phyloP scores from a whole-genome alignment of 495 filamentous ascomycete genomes.

The Trichocladium uniseriatum region DNA sequence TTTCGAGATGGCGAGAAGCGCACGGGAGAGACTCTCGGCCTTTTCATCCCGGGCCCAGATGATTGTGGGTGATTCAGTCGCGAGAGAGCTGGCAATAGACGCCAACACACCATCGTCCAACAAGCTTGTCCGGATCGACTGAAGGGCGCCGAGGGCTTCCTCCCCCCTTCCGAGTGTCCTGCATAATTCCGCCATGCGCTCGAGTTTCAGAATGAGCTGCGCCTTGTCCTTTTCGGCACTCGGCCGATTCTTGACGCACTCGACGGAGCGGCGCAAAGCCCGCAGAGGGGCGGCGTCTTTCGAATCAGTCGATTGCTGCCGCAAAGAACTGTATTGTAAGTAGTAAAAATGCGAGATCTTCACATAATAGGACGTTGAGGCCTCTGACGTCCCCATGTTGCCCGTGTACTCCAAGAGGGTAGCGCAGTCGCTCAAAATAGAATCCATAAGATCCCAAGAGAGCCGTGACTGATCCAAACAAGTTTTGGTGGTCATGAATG shows the following conservation, averaged over 20 bases:
- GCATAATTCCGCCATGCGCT: conserved; percentile 40
- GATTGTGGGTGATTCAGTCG: conserved; percentile 23
- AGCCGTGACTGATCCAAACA: conserved; percentile 30
- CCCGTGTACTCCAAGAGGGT: conserved; percentile 43
- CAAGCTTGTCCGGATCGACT: conserved; percentile 35
- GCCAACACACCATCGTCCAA: conserved; percentile 39
- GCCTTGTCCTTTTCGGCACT: conserved; percentile 36
- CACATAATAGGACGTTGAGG: conserved; percentile 38
- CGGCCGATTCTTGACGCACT: conserved; percentile 37
- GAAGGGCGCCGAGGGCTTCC: conserved; percentile 37
- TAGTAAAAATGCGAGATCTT: conserved; percentile 76
- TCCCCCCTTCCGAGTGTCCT: conserved; percentile 27
- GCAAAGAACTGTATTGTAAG: conserved; percentile 41
- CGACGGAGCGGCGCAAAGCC: conserved; percentile 43
- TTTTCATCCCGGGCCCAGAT: conserved; percentile 34
- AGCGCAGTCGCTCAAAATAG: conserved; percentile 45
- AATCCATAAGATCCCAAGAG: conserved; percentile 44
- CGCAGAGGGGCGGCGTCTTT: conserved; percentile 37
- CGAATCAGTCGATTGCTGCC: conserved; percentile 25
- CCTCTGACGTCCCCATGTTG: conserved; percentile 19
- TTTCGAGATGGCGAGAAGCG: conserved; percentile 37
- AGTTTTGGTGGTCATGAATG: conserved; percentile 41
- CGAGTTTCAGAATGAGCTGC: conserved; percentile 40
- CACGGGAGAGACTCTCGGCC: conserved; percentile 34
- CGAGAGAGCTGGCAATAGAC: conserved; percentile 26